Evolutionary conservation across 2,329 filamentous ascomycete genomes (phyloP), one percentile per base, ranked within the genome.

Genomic region (Fusarium burgessii): DNA sequence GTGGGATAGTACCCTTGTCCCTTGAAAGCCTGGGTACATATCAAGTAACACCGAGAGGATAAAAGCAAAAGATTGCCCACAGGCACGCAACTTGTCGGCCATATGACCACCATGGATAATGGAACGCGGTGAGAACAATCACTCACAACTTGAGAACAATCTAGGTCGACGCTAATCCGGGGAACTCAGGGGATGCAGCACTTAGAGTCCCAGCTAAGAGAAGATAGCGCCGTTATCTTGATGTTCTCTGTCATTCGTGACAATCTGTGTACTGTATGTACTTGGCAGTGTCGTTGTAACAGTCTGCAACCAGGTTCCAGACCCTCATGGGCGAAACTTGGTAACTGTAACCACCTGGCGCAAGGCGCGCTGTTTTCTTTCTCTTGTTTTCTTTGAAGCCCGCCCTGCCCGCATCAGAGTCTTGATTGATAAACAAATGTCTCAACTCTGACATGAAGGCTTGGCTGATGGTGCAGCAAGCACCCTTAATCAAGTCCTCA

Each of bases 181-280:
- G 70, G 64, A 71, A 64, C 67, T 64, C 66, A 62, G 69, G 67
- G 61, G 63, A 71, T 67, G 62, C 70, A 56, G 62, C 29, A 29
- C 8, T 29, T 62, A 66, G 64, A 29, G 46, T 32, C 63, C 36
- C 46, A 54, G 51, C 49, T 67, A 63, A 60, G 65, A 68, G 62
- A 63, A 58, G 67, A 75, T 73, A 73, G 70, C 65, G 57, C 46
- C 59, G 54, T 33, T 50, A 46, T 69, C 55, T 60, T 74, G 70
- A 62, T 74, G 70, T 63, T 70, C 64, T 73, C 62, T 60, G 60
- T 20, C 15, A 32, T 33, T 33, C 27, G 43, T 40, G 40, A 33
- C 17, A 51, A 29, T 33, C 47, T 23, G 45, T 38, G 11, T 6
- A 33, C 4, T 13, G 33, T 35, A 7, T 23, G 29, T 11, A 29